phyloP scores from a whole-genome alignment of 2,329 filamentous ascomycete species.

The Penicillium occitanis region DNA sequence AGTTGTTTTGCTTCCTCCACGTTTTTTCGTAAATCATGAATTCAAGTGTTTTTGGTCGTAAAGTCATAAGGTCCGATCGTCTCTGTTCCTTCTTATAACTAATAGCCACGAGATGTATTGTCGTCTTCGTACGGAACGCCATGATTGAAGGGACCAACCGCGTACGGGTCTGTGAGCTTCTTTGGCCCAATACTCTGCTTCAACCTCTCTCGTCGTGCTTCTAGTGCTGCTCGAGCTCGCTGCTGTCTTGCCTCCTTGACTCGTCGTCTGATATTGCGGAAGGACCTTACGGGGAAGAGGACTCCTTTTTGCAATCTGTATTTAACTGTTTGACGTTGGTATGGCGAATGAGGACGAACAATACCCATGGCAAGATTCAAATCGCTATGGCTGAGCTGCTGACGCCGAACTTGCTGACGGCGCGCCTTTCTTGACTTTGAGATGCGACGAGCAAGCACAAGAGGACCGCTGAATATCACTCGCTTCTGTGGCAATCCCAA shows the following conservation, averaged over 20 bases:
- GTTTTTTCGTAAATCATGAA: conserved; percentile 17
- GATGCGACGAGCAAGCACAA: conserved; percentile 34
- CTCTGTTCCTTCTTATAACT: neutral
- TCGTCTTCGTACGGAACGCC: conserved; percentile 16
- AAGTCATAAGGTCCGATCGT: neutral
- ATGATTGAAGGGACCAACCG: conserved; percentile 19
- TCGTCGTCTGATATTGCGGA: conserved; percentile 51
- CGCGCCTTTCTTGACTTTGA: conserved; percentile 25
- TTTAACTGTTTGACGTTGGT: conserved; percentile 31
- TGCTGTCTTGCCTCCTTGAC: conserved; percentile 45
- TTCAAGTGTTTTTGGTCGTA: conserved; percentile 4
- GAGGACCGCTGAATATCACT: conserved; percentile 44
- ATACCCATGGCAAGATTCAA: conserved; percentile 22
- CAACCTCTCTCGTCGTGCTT: conserved; percentile 54
- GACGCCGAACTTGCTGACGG: conserved; percentile 32
- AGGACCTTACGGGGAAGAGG: conserved; percentile 53
- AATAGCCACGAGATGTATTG: conserved; percentile 3
- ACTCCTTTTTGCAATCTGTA: conserved; percentile 46
- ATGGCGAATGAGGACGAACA: conserved; percentile 33
- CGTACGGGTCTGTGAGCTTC: conserved; percentile 37
- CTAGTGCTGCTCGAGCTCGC: conserved; percentile 48
- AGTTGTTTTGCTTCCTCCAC: conserved; percentile 3
- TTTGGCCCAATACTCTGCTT: conserved; percentile 55
- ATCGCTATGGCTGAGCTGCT: conserved; percentile 33
- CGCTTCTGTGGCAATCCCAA: conserved; percentile 55